Percentiles rank a stretch among this genome's conserved stretches.
Evolutionary conservation across 306 rosid species (phyloP).

Genomic region (Quercus bicolor): DNA sequence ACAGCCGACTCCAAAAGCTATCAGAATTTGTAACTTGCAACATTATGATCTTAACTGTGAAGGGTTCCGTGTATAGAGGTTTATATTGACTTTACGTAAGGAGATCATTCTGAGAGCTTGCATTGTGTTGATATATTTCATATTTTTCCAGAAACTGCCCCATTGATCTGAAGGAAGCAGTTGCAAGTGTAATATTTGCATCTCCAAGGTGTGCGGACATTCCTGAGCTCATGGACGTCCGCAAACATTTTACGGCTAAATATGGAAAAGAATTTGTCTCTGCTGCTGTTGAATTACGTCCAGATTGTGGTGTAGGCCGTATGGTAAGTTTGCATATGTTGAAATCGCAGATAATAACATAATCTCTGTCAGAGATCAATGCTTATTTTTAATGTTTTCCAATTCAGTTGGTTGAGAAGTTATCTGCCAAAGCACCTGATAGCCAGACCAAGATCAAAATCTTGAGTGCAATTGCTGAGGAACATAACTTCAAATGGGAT

Average conservation of each 20-base stretch:
- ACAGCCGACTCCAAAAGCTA: neutral
- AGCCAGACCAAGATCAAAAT: constrained; percentile 78
- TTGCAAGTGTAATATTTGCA: constrained; percentile 84
- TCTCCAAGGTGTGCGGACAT: constrained; percentile 85
- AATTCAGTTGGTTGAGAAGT: constrained; percentile 85
- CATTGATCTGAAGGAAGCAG: constrained; percentile 89
- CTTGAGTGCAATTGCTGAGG: constrained; percentile 78
- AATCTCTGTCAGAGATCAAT: constrained; percentile 13
- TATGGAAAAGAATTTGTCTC: constrained; percentile 83
- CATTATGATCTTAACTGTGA: neutral
- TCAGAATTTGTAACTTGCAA: neutral
- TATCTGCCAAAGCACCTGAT: constrained; percentile 91
- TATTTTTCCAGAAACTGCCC: constrained; percentile 70
- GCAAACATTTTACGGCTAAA: constrained; percentile 70
- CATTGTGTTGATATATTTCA: constrained; percentile 12
- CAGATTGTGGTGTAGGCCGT: constrained; percentile 93
- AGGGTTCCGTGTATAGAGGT: neutral
- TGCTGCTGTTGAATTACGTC: constrained; percentile 82
- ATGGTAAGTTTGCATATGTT: constrained; percentile 51
- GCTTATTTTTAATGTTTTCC: constrained; percentile 21
- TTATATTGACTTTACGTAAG: neutral
- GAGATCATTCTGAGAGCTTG: constrained; percentile 1
- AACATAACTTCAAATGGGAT: constrained; percentile 89
- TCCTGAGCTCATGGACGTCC: constrained; percentile 78
- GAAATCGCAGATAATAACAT: neutral